Evolutionary conservation across 2,329 filamentous ascomycete genomes (phyloP).

Genomic region (Colletotrichum sp.): DNA sequence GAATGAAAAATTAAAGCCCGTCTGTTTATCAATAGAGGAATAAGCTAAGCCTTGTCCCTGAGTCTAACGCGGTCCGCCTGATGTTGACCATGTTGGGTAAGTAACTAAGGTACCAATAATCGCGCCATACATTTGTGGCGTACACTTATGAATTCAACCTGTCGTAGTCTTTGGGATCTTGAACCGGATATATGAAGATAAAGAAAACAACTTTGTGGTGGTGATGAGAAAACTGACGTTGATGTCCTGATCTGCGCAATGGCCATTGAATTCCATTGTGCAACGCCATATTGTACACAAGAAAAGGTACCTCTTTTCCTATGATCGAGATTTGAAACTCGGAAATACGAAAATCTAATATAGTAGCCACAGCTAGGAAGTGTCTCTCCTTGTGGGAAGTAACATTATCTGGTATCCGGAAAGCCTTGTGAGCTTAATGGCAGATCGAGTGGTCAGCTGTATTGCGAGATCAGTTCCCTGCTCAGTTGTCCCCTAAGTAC

Average conservation of each 20-base stretch:
- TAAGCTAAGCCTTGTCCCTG: not conserved
- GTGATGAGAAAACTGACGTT: not conserved
- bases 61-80: not conserved
- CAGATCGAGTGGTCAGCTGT: not conserved
- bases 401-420: not conserved
- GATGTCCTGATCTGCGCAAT: not conserved
- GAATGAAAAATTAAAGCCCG: not conserved
- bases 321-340: not conserved
- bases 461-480: not conserved
- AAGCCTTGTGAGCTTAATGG: not conserved
- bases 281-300: fast-evolving
- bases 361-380: fast-evolving
- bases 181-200: not conserved
- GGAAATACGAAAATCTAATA: fast-evolving
- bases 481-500: fast-evolving
- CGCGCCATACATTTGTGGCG: fast-evolving
- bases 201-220: not conserved
- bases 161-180: fast-evolving
- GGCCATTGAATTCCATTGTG: fast-evolving
- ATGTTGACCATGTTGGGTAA: not conserved
- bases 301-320: not conserved
- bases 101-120: not conserved
- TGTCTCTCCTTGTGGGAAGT: not conserved
- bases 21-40: fast-evolving
- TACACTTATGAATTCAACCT: not conserved